These are phyloP conservation scores for Galerina marginata DNA, from an alignment of 768 basidiomycete genomes.

Conservation along the genomic window DNA sequence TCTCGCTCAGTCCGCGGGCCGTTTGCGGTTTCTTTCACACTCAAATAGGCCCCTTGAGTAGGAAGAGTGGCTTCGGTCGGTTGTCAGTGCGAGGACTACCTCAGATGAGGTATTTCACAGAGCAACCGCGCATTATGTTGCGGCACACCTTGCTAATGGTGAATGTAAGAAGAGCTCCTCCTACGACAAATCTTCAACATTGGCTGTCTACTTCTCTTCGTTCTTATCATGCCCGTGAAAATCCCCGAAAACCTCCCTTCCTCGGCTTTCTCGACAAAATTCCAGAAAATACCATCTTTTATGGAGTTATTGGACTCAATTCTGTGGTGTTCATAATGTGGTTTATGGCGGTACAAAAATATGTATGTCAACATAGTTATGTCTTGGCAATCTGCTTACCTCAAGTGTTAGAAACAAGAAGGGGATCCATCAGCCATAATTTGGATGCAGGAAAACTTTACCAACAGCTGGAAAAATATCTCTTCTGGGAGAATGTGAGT, in stretches of 20 bases:
- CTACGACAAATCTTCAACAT: constrained; percentile 4
- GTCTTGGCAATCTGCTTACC: not conserved
- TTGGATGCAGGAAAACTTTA: constrained; percentile 71
- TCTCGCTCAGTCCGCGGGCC: not conserved
- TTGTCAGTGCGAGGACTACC: not conserved
- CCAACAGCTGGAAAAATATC: constrained; percentile 63
- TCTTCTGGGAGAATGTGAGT: constrained; percentile 68
- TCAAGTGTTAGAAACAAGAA: constrained; percentile 38
- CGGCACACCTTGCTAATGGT: not conserved
- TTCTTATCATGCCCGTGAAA: constrained; percentile 21
- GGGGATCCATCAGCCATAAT: constrained; percentile 42
- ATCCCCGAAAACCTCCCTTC: constrained; percentile 16
- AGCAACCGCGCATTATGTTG: too few species aligned
- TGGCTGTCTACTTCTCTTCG: constrained; percentile 27
- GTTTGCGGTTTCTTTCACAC: not conserved
- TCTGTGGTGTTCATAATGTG: constrained; percentile 65
- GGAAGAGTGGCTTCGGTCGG: not conserved
- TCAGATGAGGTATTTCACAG: not conserved
- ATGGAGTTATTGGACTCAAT: constrained; percentile 68
- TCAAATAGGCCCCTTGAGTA: not conserved
- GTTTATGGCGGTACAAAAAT: constrained; percentile 49
- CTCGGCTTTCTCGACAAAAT: constrained; percentile 55
- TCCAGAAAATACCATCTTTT: constrained; percentile 59
- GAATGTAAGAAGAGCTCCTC: not conserved
- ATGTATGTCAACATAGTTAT: constrained; percentile 24